A percentile compares a stretch with the other conserved stretches of the same genome.
Conservation (phyloP, 1,139 yeast species). For the Yamadazyma aaseri region DNA sequence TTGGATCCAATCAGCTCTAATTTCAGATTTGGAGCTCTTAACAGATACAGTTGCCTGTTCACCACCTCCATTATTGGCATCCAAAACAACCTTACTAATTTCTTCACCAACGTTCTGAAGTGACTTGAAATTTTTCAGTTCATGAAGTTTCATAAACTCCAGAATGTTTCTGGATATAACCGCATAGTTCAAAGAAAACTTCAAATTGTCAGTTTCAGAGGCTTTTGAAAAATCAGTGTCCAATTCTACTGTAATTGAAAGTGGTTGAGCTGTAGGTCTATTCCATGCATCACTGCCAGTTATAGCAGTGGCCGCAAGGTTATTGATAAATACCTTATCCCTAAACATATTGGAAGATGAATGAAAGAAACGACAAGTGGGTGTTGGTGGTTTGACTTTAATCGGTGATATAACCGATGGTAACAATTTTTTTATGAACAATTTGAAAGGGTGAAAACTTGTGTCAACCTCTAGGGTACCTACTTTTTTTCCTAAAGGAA, state of each 20-base stretch:
- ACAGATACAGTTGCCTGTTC: conserved; percentile 45
- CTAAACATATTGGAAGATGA: conserved; percentile 21
- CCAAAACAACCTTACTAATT: conserved; percentile 49
- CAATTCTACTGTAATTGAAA: conserved; percentile 57
- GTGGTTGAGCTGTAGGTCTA: conserved; percentile 68
- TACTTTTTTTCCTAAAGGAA: too few relatives aligned
- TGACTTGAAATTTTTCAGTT: conserved; percentile 48
- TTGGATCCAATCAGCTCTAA: conserved; percentile 52
- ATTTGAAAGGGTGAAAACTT: conserved; percentile 3
- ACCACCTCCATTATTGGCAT: conserved; percentile 52
- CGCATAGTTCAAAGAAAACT: conserved; percentile 84
- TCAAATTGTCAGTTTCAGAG: conserved; percentile 72
- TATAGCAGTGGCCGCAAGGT: conserved; percentile 59
- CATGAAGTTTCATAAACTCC: conserved; percentile 47
- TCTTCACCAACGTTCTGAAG: conserved; percentile 57
- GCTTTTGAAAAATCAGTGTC: conserved; percentile 71
- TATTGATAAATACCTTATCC: conserved; percentile 59
- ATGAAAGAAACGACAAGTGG: conserved; percentile 10
- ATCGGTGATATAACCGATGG: conserved; percentile 22
- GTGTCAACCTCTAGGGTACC: neutral
- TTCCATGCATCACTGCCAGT: conserved; percentile 81
- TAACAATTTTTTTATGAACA: conserved; percentile 8
- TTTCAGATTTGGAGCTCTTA: conserved; percentile 51
- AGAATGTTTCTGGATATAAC: conserved; percentile 66
- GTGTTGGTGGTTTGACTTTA: neutral